Conservation (phyloP, 2,329 filamentous ascomycete species). For the Thielaviopsis musarum region DNA sequence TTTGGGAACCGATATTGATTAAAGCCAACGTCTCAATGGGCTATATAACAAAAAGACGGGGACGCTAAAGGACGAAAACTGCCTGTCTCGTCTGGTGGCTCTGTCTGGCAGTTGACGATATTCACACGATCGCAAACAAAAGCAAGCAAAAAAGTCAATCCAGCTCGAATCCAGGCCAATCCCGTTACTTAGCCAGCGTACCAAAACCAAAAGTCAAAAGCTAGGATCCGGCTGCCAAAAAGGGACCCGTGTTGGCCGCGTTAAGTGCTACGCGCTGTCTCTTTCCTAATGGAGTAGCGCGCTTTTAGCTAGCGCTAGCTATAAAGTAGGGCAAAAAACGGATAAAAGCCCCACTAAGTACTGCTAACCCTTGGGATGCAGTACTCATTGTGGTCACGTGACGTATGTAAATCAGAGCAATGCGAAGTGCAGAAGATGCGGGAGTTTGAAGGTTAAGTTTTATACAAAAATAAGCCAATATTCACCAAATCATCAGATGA, state of each 20-base stretch:
- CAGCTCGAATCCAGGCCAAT: background rate
- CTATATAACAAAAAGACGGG: background rate
- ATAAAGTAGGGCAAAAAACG: background rate
- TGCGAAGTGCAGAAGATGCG: background rate
- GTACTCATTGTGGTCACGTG: background rate
- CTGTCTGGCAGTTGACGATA: background rate
- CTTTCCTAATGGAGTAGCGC: background rate
- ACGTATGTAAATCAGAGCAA: background rate
- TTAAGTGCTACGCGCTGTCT: slow-evolving; percentile 10
- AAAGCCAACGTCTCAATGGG: background rate
- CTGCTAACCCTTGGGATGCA: background rate
- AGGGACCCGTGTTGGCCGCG: slow-evolving; percentile 11
- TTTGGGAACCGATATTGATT: background rate
- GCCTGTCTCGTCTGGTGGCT: background rate
- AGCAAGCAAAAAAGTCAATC: background rate
- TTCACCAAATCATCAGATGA: background rate
- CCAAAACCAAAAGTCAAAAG: background rate
- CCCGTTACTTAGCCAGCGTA: background rate
- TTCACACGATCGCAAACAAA: background rate
- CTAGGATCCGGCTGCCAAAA: slow-evolving; percentile 3
- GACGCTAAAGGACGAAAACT: too few relatives aligned
- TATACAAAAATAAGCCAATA: background rate
- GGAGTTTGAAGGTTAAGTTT: slow-evolving; percentile 5
- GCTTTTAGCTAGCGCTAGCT: background rate
- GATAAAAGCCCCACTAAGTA: background rate